These are phyloP conservation scores for Annulohypoxylon nitens DNA, from an alignment of 495 filamentous ascomycete species.

Conservation along the genomic window DNA sequence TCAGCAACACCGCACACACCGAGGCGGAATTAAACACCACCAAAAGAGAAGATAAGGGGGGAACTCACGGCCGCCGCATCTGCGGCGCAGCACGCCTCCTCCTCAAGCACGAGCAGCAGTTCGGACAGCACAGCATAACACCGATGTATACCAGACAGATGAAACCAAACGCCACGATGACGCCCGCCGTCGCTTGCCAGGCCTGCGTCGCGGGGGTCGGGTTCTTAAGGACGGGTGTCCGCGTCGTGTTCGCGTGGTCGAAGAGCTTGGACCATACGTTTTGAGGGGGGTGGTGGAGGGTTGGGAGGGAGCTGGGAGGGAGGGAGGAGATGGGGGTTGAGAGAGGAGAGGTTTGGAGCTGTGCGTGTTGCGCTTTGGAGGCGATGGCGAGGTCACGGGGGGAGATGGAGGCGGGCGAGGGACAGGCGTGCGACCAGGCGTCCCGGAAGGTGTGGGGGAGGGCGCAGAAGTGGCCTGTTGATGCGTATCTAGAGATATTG, in stretches of 20 bases:
- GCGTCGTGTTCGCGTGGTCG: too few relatives aligned
- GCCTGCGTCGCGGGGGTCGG: too few relatives aligned
- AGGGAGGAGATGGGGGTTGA: neutral
- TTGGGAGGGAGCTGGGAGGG: neutral
- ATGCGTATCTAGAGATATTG: conserved; percentile 17
- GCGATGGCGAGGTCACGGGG: neutral
- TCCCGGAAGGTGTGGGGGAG: neutral
- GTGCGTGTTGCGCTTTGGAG: too few relatives aligned
- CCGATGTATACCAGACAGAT: neutral
- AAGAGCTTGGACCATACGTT: neutral
- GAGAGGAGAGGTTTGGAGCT: neutral
- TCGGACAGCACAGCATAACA: neutral
- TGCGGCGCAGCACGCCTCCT: neutral
- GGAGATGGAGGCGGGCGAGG: neutral
- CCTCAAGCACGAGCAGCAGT: neutral
- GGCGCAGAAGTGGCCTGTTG: conserved; percentile 25
- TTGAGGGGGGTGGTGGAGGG: neutral
- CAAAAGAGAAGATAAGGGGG: neutral
- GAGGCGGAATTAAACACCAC: neutral
- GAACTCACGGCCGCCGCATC: neutral
- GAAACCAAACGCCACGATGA: neutral
- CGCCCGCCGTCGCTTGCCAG: too few relatives aligned
- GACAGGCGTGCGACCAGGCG: neutral
- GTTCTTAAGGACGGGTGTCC: too few relatives aligned
- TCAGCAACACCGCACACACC: neutral